A percentile compares a stretch with the other conserved stretches of the same genome.
Conservation (phyloP, 805 yeast genomes). For the Nakazawaea sp. region DNA sequence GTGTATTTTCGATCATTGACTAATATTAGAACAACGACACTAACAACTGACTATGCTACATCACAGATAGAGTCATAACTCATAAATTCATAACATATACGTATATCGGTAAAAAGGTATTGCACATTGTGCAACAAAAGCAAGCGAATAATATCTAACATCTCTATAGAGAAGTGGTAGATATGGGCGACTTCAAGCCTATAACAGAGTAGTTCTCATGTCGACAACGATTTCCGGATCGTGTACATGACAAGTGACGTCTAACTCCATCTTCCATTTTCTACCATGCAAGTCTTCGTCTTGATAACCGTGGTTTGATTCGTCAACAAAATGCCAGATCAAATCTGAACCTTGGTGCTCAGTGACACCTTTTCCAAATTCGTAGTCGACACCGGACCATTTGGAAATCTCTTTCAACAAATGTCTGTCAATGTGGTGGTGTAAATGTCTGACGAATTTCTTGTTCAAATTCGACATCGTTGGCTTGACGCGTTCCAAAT, state of each 20-base stretch:
- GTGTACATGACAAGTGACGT: conserved; percentile 58
- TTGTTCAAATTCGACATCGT: conserved; percentile 65
- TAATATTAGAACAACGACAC: too few species aligned
- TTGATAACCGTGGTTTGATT: conserved; percentile 46
- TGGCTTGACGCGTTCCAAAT: conserved; percentile 65
- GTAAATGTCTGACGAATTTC: conserved; percentile 66
- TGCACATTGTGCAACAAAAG: too few species aligned
- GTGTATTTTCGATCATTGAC: too few species aligned
- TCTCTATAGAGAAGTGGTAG: too few species aligned
- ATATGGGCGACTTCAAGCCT: too few species aligned
- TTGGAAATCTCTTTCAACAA: conserved; percentile 57
- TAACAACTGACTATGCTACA: too few species aligned
- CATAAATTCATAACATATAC: too few species aligned
- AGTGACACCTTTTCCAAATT: conserved; percentile 35
- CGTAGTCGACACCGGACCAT: conserved; percentile 46
- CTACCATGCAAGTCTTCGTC: conserved; percentile 35
- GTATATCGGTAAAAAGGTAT: too few species aligned
- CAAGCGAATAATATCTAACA: too few species aligned
- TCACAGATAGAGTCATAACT: too few species aligned
- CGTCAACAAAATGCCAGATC: conserved; percentile 60
- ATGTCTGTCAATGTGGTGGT: conserved; percentile 70
- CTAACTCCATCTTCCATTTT: conserved; percentile 60
- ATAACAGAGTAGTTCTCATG: conserved; percentile 46
- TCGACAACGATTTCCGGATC: conserved; percentile 63
- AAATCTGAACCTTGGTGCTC: conserved; percentile 42